Base-by-base conservation (phyloP, 176 grass and related monocot genomes). In the Phoenix dactylifera region DNA sequence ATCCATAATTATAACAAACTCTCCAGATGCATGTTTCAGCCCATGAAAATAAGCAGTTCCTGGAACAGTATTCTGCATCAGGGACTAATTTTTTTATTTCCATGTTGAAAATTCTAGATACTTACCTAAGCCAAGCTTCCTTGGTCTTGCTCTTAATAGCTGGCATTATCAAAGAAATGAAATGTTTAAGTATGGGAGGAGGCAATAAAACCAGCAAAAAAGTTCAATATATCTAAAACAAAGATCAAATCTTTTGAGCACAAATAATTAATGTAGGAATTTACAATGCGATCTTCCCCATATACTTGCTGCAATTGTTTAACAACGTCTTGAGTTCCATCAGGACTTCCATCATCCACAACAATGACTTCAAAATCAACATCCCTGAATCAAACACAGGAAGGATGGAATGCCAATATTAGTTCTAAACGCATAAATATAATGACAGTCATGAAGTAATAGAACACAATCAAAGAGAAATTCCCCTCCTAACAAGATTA, bases 1-100 rank as follows among this genome's bases (percentile, higher is more conserved):
- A 76, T 98, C 87, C 88, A 98, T 98, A 49, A 89, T 98, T 49
- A 98, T 58, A 76, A 98, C 76, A 30, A 92, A 92, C 58, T 98
- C 74, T 14, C 93, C 88, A 61, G 82, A 85, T 10, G 93, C 87
- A 68, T 89, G 84, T 69, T 92, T 98, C 69, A 98, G 73, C 30
- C 93, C 93, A 81, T 98, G 84, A 63, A 72, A 62, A 76, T 92
- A 98, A 69, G 93, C 93, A 67, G 93, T 92, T 57, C 93, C 88
- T 98, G 66, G 66, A 15, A 79, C 15, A 52, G 67, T 78, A 56
- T 62, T 49, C 12, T 15, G 25, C 18, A 57, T 57, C 51, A 44
- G 10, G 7, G 35, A 12, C 10, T 12, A 44, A 44, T 44, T 44
- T 44, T 30, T 44, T 44, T 44, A 44, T 44, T 14, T 44, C 35